These are phyloP conservation scores for Angomonas deanei DNA, from an alignment of 208 protist genomes.

Conservation along the genomic window DNA sequence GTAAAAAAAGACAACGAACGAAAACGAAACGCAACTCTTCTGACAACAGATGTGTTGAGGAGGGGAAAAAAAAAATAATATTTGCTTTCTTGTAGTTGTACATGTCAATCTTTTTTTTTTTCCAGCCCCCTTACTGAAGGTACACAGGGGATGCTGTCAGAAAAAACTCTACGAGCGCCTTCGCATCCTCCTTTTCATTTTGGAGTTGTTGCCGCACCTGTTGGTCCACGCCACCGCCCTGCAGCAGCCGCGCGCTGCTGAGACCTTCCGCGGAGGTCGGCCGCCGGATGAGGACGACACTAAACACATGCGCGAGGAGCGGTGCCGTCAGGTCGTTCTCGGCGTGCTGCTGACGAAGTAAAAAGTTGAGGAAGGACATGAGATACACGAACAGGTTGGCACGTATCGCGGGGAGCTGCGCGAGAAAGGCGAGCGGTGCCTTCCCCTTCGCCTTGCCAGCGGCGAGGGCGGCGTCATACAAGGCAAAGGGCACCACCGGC, in stretches of 20 bases:
- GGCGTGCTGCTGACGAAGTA: conserved; percentile 58
- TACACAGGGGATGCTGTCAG: conserved; percentile 49
- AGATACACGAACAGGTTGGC: conserved; percentile 86
- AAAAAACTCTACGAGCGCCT: conserved; percentile 69
- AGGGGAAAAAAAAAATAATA: no score
- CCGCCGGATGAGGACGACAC: conserved; percentile 48
- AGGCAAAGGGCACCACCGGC: conserved; percentile 69
- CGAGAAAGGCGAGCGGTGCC: conserved; percentile 53
- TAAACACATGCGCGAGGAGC: conserved; percentile 63
- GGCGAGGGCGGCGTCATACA: conserved; percentile 50
- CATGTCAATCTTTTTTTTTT: neutral
- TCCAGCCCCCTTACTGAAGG: conserved; percentile 12
- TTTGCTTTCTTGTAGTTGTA: neutral
- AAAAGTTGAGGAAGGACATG: conserved; percentile 74
- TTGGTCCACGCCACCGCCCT: conserved; percentile 50
- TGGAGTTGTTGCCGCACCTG: conserved; percentile 58
- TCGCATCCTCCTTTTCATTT: conserved; percentile 61
- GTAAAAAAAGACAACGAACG: conserved; percentile 6
- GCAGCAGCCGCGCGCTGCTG: conserved; percentile 19
- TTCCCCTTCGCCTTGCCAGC: conserved; percentile 45
- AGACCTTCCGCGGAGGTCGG: conserved; percentile 24
- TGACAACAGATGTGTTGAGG: no score
- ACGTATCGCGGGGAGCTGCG: conserved; percentile 67
- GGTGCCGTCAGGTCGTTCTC: conserved; percentile 55
- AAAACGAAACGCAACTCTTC: no score